phyloP scores from a whole-genome alignment of 768 basidiomycete species.

The Sporobolomyces roseus region DNA sequence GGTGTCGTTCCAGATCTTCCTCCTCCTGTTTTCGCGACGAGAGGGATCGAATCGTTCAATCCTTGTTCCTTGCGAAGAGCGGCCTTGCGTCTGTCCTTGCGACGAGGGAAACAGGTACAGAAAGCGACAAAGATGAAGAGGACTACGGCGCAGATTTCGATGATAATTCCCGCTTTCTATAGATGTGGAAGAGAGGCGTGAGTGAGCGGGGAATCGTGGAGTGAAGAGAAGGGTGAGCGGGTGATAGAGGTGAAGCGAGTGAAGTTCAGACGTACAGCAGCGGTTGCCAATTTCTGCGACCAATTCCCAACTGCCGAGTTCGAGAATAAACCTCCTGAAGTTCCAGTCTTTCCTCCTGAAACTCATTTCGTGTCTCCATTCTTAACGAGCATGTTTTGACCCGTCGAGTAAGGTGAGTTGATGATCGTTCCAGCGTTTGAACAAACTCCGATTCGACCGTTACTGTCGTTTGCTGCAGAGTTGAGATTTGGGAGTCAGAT shows the following conservation, averaged over 20 bases:
- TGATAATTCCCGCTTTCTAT: constrained; percentile 36
- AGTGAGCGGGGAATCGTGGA: no score
- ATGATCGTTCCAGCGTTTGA: constrained; percentile 34
- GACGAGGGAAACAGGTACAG: constrained; percentile 33
- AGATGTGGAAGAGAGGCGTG: neutral
- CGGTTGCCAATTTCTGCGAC: constrained; percentile 27
- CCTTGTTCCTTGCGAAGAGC: constrained; percentile 4
- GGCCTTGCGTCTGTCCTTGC: constrained; percentile 5
- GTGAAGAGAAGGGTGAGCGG: neutral
- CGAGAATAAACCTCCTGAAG: neutral
- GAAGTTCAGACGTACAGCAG: constrained; percentile 14
- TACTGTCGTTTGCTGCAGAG: constrained; percentile 31
- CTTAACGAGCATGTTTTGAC: constrained; percentile 39
- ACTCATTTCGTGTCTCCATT: constrained; percentile 35
- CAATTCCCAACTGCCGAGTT: constrained; percentile 34
- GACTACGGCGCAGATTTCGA: constrained; percentile 23
- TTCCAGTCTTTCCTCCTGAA: neutral
- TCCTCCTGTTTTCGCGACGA: constrained; percentile 20
- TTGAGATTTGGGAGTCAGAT: no score
- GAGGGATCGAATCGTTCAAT: constrained; percentile 22
- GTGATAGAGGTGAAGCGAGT: neutral
- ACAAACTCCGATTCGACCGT: constrained; percentile 32
- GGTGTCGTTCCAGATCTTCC: neutral
- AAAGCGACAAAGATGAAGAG: constrained; percentile 33
- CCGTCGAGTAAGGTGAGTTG: constrained; percentile 35